Base-by-base conservation (phyloP, 441 rosid genomes). In the Croton laevigatus region DNA sequence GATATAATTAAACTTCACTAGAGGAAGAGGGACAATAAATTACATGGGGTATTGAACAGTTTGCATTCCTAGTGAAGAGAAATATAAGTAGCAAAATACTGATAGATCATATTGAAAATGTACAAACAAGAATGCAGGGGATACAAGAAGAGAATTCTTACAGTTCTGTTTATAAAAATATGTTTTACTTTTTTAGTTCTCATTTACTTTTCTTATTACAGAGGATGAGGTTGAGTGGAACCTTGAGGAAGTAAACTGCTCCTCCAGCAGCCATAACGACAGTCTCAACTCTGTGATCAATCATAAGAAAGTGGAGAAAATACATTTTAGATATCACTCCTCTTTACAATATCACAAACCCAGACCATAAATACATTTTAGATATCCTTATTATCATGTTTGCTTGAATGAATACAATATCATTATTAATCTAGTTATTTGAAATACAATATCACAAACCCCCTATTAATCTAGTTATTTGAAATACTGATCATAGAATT, bases 341-440 rank as follows among this genome's bases (percentile, higher is more conserved):
- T 13, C 53, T 46, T 51, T 75, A 69, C 51, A 81, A 81, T 42
- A 38, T 72, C 65, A 66, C 78, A 66, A 88, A 82, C 75, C 83
- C 81, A 17, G 94, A 88, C 62, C 94, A 87, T 80, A 74, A 78
- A 82, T 93, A 90, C 86, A 88, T 90, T 66, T 79, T 77, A 49
- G 89, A 96, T 80, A 79, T 90, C 74, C 64, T 27, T 91, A n/a
- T n/a, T n/a, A n/a, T n/a, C n/a, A n/a, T n/a, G n/a, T n/a, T n/a
- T n/a, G n/a, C n/a, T n/a, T n/a, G n/a, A n/a, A n/a, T n/a, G n/a
- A n/a, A n/a, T n/a, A n/a, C n/a, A n/a, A n/a, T n/a, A n/a, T n/a
- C n/a, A n/a, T n/a, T n/a, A n/a, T n/a, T n/a, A n/a, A n/a, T n/a
- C n/a, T n/a, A n/a, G n/a, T n/a, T n/a, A n/a, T n/a, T n/a, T n/a